Evolutionary conservation across 371 early-diverging fungal genomes (phyloP), one percentile per base, ranked within the genome.

Genomic region (Sporodiniella umbellata): DNA sequence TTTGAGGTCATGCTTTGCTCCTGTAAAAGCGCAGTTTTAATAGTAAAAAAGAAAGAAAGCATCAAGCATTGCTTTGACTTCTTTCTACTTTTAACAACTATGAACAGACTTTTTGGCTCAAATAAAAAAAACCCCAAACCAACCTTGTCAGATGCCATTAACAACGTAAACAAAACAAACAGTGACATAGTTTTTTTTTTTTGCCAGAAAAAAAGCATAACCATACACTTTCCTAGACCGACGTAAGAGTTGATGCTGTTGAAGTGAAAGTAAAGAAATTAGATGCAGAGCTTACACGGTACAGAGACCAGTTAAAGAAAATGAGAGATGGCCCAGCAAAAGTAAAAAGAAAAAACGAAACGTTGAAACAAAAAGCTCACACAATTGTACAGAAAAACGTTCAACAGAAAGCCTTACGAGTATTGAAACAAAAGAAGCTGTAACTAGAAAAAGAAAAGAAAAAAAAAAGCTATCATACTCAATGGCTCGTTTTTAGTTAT

Each of bases 291-390:
- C 76, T 98, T 18, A 78, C 88, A 23, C 80, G 85, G 54, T 94
- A 91, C 70, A 82, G 88, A 58, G 96, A 95, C 42, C 95, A 96
- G 64, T 86, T 97, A 88, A 82, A 78, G 58, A 92, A 86, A 55
- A 88, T 96, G 93, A 82, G 92, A 26, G 94, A 95, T 17, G 95
- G 96, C 0, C 93, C 95, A 3, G 92, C 87, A 33, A 93, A 92
- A 74, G 92, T 89, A 80, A 55, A 17, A 39, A 40, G 7, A 15
- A 51, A 24, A 6, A 24, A 1, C 39, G 14, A 33, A 23, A 33
- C 8, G 2, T 28, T 33, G 17, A 28, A 4, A 15, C 35, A 19
- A 44, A 14, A 51, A 8, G 7, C 8, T 7, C 15, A 54, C 7
- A 10, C 7, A 31, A 31, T 12, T 37, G 12, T 65, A 94, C n/a